These are phyloP conservation scores for Papiliotrema fonsecae DNA, from an alignment of 1,284 basidiomycete species.

Conservation along the genomic window DNA sequence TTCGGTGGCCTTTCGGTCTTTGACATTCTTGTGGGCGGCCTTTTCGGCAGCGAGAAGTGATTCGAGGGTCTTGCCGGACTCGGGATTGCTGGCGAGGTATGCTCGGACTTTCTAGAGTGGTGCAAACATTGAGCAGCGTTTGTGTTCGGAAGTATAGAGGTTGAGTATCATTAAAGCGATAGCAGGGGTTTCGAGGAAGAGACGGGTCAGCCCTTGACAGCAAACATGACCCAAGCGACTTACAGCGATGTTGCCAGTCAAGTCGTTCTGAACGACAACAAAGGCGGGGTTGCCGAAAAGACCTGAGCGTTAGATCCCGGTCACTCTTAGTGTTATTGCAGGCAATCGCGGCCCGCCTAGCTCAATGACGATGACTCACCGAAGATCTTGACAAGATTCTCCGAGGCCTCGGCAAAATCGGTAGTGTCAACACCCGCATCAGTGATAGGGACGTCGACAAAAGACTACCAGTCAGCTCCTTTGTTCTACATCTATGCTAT, in stretches of 20 bases:
- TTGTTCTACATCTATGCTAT: background rate
- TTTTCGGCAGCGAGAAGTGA: conserved; percentile 79
- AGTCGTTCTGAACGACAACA: conserved; percentile 74
- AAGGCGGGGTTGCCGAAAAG: conserved; percentile 86
- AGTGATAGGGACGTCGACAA: conserved; percentile 81
- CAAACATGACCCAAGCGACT: no score
- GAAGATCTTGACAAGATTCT: conserved; percentile 86
- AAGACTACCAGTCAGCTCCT: conserved; percentile 59
- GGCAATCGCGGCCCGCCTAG: no score
- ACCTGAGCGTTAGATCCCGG: conserved; percentile 53
- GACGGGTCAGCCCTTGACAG: no score
- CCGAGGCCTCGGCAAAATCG: conserved; percentile 81
- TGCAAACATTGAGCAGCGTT: background rate
- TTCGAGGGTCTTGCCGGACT: conserved; percentile 73
- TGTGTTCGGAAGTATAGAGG: background rate
- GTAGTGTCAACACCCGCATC: conserved; percentile 83
- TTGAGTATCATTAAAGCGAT: conserved; percentile 14
- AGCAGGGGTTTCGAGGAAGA: no score
- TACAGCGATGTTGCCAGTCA: conserved; percentile 89
- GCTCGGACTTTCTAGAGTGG: conserved; percentile 76
- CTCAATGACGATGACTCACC: conserved; percentile 62
- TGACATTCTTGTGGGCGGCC: conserved; percentile 55
- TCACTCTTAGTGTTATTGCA: no score
- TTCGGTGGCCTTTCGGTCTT: conserved; percentile 75
- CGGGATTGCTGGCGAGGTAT: conserved; percentile 65